Base-by-base conservation (phyloP, 1,284 basidiomycete genomes). In the Cryptococcus sp. region DNA sequence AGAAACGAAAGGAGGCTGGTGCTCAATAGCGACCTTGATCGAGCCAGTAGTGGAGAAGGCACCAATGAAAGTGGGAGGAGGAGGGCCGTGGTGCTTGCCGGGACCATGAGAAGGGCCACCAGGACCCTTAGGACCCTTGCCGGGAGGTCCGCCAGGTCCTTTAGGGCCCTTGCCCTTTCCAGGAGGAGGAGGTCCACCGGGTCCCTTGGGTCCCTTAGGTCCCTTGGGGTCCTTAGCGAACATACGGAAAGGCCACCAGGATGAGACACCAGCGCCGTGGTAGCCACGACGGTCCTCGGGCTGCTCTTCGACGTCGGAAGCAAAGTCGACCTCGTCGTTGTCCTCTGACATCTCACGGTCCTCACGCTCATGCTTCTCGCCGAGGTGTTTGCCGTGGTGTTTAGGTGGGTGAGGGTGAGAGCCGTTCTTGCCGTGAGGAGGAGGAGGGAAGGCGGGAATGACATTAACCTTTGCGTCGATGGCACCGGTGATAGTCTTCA, bases 401-500 rank as follows among this genome's bases (percentile, higher is more conserved):
- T 54, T 54, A 3, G 46, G 51, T 39, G 45, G 55, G 56, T 58
- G 52, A n/a, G 46, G 40, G 39, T 55, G 52, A 41, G 53, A 51
- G 34, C 53, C 40, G 43, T 44, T 44, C 41, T 61, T 58, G 50
- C 45, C 56, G 19, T 52, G 54, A 17, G 59, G 55, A 44, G 45
- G 55, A 38, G 57, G 57, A 46, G 47, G 52, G 46, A 55, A 54
- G 46, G 39, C 46, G 20, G 62, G 62, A 3, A 61, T 11, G 13
- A 70, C 69, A 41, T 58, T 49, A 25, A 74, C 61, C 11, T 57
- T 58, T 1, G 69, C 70, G 19, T 68, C 51, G 45, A 74, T 70
- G 49, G 69, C 57, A 17, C 70, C 70, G 8, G 65, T 63, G 22
- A 68, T 45, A 3, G 73, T 67, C 43, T 56, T 46, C 39, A 74